Percentiles rank a stretch among this genome's conserved stretches.
Evolutionary conservation across 805 yeast species (phyloP).

Genomic region (Starmerella etchellsii): DNA sequence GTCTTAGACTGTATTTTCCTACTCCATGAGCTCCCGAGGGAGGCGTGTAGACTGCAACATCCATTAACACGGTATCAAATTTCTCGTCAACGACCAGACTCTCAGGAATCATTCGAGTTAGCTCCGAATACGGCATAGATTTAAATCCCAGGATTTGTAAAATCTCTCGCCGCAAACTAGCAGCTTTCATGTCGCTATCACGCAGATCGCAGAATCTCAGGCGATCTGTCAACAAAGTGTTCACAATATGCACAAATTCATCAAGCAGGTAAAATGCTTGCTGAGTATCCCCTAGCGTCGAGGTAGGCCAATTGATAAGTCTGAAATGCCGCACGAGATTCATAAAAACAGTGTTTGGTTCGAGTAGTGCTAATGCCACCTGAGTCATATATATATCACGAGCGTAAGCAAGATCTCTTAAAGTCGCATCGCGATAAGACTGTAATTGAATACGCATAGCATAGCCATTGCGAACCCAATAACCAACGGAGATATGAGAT

Average conservation of each 20-base stretch:
- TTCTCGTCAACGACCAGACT: constrained; percentile 57
- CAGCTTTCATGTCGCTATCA: constrained; percentile 37
- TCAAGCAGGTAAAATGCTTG: constrained; percentile 55
- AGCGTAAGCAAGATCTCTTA: constrained; percentile 70
- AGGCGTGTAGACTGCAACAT: constrained; percentile 47
- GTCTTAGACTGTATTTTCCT: constrained; percentile 58
- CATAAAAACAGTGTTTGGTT: constrained; percentile 44
- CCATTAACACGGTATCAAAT: constrained; percentile 50
- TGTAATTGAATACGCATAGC: constrained; percentile 67
- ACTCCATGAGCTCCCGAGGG: constrained; percentile 46
- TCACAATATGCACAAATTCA: constrained; percentile 59
- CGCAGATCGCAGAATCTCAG: constrained; percentile 39
- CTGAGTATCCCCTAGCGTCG: constrained; percentile 27
- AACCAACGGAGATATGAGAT: constrained; percentile 76
- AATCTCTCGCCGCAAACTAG: constrained; percentile 53
- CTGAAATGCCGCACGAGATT: constrained; percentile 62
- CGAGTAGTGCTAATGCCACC: constrained; percentile 39
- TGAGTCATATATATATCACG: constrained; percentile 70
- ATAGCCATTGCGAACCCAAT: constrained; percentile 91
- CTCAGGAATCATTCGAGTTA: constrained; percentile 61
- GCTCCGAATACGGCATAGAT: constrained; percentile 55
- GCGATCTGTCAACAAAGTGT: constrained; percentile 57
- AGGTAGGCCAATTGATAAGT: constrained; percentile 44
- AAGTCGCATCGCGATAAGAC: constrained; percentile 62
- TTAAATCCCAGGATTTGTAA: constrained; percentile 72